Conservation (phyloP, 73 alveolate genomes). For the Symbiodinium pilosum region DNA sequence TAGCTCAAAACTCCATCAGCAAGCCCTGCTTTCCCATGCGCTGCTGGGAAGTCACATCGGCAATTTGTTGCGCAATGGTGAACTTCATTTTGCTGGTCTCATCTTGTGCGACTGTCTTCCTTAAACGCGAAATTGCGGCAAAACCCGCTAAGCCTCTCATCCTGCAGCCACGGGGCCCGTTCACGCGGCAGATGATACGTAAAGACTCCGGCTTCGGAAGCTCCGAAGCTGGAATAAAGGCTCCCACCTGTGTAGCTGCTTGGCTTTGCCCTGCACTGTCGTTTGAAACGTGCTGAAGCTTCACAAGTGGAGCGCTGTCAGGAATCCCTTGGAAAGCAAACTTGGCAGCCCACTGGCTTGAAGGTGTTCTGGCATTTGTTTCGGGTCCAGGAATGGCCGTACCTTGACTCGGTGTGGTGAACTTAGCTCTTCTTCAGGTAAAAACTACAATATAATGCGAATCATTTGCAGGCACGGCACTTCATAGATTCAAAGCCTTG, state of each 20-base stretch:
- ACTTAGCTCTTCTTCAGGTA: no score
- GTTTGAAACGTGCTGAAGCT: no score
- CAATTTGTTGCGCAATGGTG: slow-evolving; percentile 67
- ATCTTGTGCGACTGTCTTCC: slow-evolving; percentile 43
- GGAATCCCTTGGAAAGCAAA: background rate
- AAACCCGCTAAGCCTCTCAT: no score
- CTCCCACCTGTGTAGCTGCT: slow-evolving; percentile 19
- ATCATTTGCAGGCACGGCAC: background rate
- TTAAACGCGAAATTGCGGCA: no score
- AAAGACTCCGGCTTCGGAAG: slow-evolving; percentile 57
- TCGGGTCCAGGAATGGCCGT: slow-evolving; percentile 87
- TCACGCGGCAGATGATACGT: slow-evolving; percentile 40
- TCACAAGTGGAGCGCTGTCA: background rate
- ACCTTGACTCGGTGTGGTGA: background rate
- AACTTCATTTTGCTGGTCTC: slow-evolving; percentile 45
- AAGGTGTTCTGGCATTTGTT: slow-evolving; percentile 77
- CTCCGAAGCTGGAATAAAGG: slow-evolving; percentile 16
- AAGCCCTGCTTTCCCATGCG: background rate
- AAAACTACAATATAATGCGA: background rate
- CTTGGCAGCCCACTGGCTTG: slow-evolving; percentile 40
- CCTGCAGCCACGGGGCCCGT: slow-evolving; percentile 16
- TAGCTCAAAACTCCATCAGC: background rate
- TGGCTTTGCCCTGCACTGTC: background rate
- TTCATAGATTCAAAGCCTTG: slow-evolving; percentile 73
- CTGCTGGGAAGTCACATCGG: background rate